Evolutionary conservation across 2,329 filamentous ascomycete genomes (phyloP).

Genomic region (Colletotrichum somersetense): DNA sequence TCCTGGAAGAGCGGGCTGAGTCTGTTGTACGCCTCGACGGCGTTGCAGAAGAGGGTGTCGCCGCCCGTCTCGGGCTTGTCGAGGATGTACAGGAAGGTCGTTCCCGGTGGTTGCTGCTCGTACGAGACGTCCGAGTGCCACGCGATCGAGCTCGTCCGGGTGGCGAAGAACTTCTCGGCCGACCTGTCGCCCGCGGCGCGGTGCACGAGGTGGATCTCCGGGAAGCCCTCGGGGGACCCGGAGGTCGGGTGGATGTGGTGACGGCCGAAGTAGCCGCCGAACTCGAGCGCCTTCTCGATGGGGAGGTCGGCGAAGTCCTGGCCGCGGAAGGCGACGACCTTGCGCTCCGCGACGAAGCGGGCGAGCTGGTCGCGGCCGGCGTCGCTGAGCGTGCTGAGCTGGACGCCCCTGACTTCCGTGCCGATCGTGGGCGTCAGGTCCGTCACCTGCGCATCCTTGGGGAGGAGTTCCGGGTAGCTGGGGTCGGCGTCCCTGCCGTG

Average conservation of each 20-base stretch:
- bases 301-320: slow-evolving; percentile 73
- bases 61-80: slow-evolving; percentile 84
- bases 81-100: slow-evolving; percentile 90
- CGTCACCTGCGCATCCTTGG: slow-evolving; percentile 57
- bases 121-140: slow-evolving; percentile 94
- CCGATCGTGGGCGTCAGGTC: slow-evolving; percentile 75
- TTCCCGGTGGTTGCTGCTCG: slow-evolving; percentile 88
- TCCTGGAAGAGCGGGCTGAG: slow-evolving; percentile 84
- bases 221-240: slow-evolving; percentile 74
- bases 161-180: slow-evolving; percentile 71
- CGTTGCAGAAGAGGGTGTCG: slow-evolving; percentile 86
- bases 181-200: slow-evolving; percentile 65
- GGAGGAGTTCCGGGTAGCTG: slow-evolving; percentile 70
- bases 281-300: slow-evolving; percentile 73
- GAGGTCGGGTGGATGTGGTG: slow-evolving; percentile 81
- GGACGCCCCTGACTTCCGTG: slow-evolving; percentile 72
- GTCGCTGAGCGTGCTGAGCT: slow-evolving; percentile 71
- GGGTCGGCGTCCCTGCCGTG: slow-evolving; percentile 75
- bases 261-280: slow-evolving; percentile 76
- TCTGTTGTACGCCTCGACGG: slow-evolving; percentile 83
- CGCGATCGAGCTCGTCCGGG: slow-evolving; percentile 82
- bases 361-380: slow-evolving; percentile 76
- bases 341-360: slow-evolving; percentile 73
- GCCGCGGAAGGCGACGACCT: slow-evolving; percentile 76
- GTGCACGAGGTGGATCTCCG: slow-evolving; percentile 77